These are phyloP conservation scores for Capsicum rhomboideum DNA, from an alignment of 257 asterid genomes.

Conservation along the genomic window DNA sequence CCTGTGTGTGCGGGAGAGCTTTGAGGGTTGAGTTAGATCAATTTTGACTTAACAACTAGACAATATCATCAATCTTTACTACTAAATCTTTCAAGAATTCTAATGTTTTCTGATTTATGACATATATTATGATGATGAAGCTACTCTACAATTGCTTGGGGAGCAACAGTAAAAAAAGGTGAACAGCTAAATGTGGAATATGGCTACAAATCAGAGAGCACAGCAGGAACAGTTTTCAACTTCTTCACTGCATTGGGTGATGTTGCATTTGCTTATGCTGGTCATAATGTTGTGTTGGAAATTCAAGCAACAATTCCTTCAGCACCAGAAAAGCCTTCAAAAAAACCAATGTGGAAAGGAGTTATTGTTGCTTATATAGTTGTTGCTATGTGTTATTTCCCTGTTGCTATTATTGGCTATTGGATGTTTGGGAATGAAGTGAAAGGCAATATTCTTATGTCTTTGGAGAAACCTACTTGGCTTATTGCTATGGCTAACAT, in stretches of 20 bases:
- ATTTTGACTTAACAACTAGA: background rate
- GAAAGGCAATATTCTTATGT: background rate
- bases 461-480: background rate
- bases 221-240: background rate
- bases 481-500: slow-evolving; percentile 4
- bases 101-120: background rate
- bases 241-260: slow-evolving; percentile 4
- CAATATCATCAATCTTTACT: background rate
- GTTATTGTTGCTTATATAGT: slow-evolving; percentile 6
- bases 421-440: background rate
- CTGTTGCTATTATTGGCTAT: slow-evolving; percentile 1
- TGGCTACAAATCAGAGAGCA: background rate
- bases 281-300: slow-evolving; percentile 9
- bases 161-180: background rate
- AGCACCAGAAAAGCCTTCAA: slow-evolving; percentile 3
- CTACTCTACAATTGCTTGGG: slow-evolving; percentile 12
- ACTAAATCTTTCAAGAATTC: background rate
- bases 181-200: background rate
- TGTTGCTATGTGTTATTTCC: slow-evolving; percentile 5
- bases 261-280: slow-evolving; percentile 8
- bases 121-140: background rate
- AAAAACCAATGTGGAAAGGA: slow-evolving; percentile 11
- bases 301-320: slow-evolving; percentile 13
- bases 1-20: no score
- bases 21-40: background rate